These are phyloP conservation scores for Diddensiella transvaalensis DNA, from an alignment of 805 yeast genomes.

Conservation along the genomic window DNA sequence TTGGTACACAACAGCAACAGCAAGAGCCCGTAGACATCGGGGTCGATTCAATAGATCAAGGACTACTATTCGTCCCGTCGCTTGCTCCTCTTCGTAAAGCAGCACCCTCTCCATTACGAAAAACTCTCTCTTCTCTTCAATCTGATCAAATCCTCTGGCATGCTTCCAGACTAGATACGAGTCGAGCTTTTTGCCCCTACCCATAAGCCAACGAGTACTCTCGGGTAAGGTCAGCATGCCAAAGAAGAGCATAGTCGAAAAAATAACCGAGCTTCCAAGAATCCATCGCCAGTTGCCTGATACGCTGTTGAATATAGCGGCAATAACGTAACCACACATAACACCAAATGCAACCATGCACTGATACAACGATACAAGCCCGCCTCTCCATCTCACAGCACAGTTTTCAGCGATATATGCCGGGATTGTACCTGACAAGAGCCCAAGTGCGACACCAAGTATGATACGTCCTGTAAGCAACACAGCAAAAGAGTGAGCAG, in stretches of 20 bases:
- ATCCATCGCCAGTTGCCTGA: slow-evolving; percentile 41
- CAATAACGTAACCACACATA: slow-evolving; percentile 33
- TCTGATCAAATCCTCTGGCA: slow-evolving; percentile 13
- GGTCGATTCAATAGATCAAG: slow-evolving; percentile 29
- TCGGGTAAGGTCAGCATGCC: slow-evolving; percentile 46
- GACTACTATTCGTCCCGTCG: slow-evolving; percentile 31
- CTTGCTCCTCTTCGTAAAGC: slow-evolving; percentile 13
- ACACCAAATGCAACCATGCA: slow-evolving; percentile 34
- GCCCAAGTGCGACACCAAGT: slow-evolving; percentile 53
- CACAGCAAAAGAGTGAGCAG: slow-evolving; percentile 35
- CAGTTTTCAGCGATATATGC: slow-evolving; percentile 47
- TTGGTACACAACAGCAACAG: slow-evolving; percentile 12
- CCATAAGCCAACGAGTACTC: slow-evolving; percentile 43
- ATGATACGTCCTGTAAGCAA: slow-evolving; percentile 51
- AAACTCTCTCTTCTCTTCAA: slow-evolving; percentile 14
- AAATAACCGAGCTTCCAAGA: slow-evolving; percentile 44
- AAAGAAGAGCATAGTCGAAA: slow-evolving; percentile 41
- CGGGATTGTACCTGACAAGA: slow-evolving; percentile 50
- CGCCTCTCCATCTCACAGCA: slow-evolving; percentile 33
- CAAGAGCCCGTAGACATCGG: slow-evolving; percentile 12
- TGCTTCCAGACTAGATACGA: slow-evolving; percentile 17
- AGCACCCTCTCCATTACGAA: slow-evolving; percentile 10
- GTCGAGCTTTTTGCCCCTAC: slow-evolving; percentile 22
- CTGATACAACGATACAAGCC: slow-evolving; percentile 28
- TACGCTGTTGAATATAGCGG: slow-evolving; percentile 31